phyloP scores from a whole-genome alignment of 2,329 filamentous ascomycete genomes.

The Juglanconis sp. region DNA sequence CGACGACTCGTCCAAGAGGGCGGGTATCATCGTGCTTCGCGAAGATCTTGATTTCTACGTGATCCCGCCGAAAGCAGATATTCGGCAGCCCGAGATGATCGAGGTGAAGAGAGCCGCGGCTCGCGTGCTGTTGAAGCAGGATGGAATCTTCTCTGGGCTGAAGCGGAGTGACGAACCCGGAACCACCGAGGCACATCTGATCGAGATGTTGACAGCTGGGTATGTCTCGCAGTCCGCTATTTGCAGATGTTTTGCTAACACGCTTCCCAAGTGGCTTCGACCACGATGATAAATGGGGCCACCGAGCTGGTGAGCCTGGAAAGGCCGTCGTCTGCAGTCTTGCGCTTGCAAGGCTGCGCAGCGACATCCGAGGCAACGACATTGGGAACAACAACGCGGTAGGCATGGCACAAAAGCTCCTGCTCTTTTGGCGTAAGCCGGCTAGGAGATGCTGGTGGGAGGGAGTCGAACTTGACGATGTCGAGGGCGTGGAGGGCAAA shows the following conservation, averaged over 20 bases:
- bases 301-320: conserved; percentile 94
- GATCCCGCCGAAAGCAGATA: conserved; percentile 82
- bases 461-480: conserved; percentile 83
- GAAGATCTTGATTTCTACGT: conserved; percentile 98
- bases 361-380: conserved; percentile 80
- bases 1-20: conserved; percentile 82
- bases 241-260: not conserved
- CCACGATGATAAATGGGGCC: conserved; percentile 91
- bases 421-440: conserved; percentile 97
- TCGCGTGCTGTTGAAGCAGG: conserved; percentile 78
- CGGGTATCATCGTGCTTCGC: conserved; percentile 92
- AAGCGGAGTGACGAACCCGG: conserved; percentile 94
- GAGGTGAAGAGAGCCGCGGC: conserved; percentile 92
- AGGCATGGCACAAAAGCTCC: conserved; percentile 96
- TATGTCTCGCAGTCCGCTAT: conserved; percentile 45
- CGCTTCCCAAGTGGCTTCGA: conserved; percentile 76
- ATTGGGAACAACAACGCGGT: conserved; percentile 70
- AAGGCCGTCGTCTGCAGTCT: conserved; percentile 98
- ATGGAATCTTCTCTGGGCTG: conserved; percentile 93
- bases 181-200: conserved; percentile 95
- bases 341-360: conserved; percentile 86
- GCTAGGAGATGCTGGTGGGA: conserved; percentile 99
- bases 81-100: conserved; percentile 87
- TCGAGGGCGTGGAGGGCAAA: conserved; percentile 86
- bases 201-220: conserved; percentile 99